Percentiles rank a stretch among this genome's conserved stretches.
These are phyloP conservation scores for Gaertneriomyces semiglobifer DNA, from an alignment of 192 early-diverging fungal genomes.

Conservation along the genomic window DNA sequence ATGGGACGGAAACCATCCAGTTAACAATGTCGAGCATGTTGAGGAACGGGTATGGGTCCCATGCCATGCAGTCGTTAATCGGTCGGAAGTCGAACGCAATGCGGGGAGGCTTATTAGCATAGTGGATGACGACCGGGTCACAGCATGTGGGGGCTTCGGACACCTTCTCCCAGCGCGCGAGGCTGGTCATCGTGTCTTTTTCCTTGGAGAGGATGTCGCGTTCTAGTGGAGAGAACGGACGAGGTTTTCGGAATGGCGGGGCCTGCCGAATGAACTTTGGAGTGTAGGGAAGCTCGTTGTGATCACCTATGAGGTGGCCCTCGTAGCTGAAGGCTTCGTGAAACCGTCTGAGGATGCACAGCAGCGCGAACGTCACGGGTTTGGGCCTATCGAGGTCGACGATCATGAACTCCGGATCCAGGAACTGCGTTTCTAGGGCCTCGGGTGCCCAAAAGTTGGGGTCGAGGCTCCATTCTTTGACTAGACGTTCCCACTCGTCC, in stretches of 20 bases:
- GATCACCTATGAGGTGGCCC: slow-evolving; percentile 1
- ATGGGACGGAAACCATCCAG: no score
- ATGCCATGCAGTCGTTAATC: no score
- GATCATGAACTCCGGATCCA: not conserved
- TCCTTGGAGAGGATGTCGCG: not conserved
- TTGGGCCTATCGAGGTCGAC: not conserved
- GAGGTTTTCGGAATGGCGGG: not conserved
- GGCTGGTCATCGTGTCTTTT: slow-evolving; percentile 7
- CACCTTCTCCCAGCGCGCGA: not conserved
- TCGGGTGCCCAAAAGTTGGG: not conserved
- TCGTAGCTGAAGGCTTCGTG: slow-evolving; percentile 6
- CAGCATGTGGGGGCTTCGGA: not conserved
- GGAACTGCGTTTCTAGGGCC: not conserved
- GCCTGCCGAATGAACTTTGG: not conserved
- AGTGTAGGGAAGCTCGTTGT: not conserved
- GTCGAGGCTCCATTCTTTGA: slow-evolving; percentile 3
- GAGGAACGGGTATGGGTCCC: no score
- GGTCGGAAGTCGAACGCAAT: no score
- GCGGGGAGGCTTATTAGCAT: no score
- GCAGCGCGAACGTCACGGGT: not conserved
- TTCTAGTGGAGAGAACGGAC: not conserved
- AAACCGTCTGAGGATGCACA: not conserved
- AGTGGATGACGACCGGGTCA: no score
- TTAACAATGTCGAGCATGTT: no score
- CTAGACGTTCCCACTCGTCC: not conserved